Percentiles rank a stretch among this genome's conserved stretches.
phyloP scores from a whole-genome alignment of 306 rosid species.

The Senna siamea region DNA sequence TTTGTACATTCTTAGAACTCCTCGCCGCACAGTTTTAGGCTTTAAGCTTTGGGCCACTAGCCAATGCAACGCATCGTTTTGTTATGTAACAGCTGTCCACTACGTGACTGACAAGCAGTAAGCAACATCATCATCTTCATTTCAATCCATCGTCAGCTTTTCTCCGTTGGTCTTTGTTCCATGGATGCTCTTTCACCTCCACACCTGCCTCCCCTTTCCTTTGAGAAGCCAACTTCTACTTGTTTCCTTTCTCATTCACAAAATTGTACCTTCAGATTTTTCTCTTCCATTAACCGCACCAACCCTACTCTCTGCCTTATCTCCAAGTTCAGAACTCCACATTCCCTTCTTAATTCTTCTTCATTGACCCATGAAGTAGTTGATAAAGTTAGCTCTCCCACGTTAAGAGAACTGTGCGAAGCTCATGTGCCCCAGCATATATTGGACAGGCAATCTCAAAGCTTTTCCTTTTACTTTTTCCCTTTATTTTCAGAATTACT shows the following conservation, averaged over 20 bases:
- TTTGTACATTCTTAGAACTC: too few species aligned
- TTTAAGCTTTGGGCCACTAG: not conserved
- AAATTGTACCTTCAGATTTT: conserved; percentile 35
- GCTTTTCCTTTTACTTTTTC: not conserved
- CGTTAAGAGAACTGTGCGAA: conserved; percentile 65
- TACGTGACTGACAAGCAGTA: not conserved
- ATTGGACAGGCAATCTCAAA: conserved; percentile 55
- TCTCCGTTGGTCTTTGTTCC: conserved; percentile 8
- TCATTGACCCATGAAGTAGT: conserved; percentile 28
- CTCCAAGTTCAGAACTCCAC: conserved; percentile 39
- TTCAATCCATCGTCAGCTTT: not conserved
- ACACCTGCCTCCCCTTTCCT: conserved; percentile 34
- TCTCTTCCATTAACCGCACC: conserved; percentile 1
- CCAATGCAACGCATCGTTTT: not conserved
- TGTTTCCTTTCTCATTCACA: conserved; percentile 27
- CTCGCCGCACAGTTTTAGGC: not conserved
- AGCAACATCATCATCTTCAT: not conserved
- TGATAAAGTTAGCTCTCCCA: conserved; percentile 36
- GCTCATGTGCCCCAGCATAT: conserved; percentile 63
- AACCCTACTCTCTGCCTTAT: conserved; percentile 14
- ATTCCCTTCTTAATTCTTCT: conserved; percentile 45
- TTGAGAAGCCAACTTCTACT: conserved; percentile 17
- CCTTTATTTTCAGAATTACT: not conserved
- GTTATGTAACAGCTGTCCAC: not conserved
- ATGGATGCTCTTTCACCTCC: conserved; percentile 19